Evolutionary conservation across 169 alveolate genomes (phyloP).

Genomic region (Amoebophrya sp.): DNA sequence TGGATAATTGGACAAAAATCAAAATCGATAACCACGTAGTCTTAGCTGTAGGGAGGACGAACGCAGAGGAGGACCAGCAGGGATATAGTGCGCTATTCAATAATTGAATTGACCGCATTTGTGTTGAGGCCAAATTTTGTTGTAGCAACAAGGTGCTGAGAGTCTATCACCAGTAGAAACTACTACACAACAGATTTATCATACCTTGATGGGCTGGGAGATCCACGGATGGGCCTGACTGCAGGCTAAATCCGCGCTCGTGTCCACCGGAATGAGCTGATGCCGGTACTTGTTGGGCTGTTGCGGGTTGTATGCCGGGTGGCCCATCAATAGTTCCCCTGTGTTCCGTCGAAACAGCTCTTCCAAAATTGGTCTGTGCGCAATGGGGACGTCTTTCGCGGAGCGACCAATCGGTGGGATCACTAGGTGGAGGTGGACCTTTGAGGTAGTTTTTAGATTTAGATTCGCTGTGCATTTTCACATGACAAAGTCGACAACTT

Average conservation of each 20-base stretch:
- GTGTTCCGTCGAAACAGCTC: neutral
- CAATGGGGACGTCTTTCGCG: neutral
- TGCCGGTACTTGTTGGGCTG: neutral
- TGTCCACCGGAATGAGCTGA: constrained; percentile 2
- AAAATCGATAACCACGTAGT: too few species aligned
- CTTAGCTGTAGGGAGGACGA: too few species aligned
- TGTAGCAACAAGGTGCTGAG: too few species aligned
- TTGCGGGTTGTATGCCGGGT: neutral
- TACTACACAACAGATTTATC: neutral
- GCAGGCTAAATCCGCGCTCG: neutral
- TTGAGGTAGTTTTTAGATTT: neutral
- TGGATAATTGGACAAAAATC: neutral
- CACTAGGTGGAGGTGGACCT: constrained; percentile 3
- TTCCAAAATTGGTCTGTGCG: neutral
- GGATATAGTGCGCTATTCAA: too few species aligned
- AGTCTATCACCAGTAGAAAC: neutral
- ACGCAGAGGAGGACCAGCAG: too few species aligned
- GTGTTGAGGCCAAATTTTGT: too few species aligned
- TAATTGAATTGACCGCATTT: too few species aligned
- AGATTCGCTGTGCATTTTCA: neutral
- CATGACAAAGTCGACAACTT: too few species aligned
- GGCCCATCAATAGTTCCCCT: neutral
- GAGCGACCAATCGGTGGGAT: neutral
- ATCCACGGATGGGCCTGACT: neutral
- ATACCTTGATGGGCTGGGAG: neutral